Base-by-base conservation (phyloP, 257 asterid species). In the Rehmannia glutinosa region DNA sequence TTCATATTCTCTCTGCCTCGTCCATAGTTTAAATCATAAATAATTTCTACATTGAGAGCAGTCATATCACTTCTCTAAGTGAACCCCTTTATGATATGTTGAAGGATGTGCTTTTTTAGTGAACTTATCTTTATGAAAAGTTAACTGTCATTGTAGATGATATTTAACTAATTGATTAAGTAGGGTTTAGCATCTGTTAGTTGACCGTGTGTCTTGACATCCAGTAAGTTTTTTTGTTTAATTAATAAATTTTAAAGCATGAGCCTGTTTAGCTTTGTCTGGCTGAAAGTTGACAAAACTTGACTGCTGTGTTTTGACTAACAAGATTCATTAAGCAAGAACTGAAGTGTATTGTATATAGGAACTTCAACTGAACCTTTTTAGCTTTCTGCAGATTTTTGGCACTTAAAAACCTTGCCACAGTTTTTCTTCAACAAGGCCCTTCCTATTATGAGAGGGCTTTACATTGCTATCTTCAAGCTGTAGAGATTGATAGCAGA, bases 371-470 rank as follows among this genome's bases (percentile, higher is more conserved):
- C 62, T 57, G 51, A 56, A 66, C 55, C 16, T 35, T 28, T 69
- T 67, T 42, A 43, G 60, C 46, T 61, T 66, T 71, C 67, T 81
- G 89, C 96, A 93, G 99, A 81, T 93, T 86, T 82, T 80, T 93
- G 84, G 95, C 87, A 61, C 85, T 93, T 71, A 93, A 90, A 77
- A 93, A 93, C 83, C 97, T 93, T 69, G 99, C 97, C 6, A 73
- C 80, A 45, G 96, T 88, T 79, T 88, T 80, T 73, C 87, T 93
- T 72, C 87, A 81, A 74, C 88, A 79, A 82, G 92, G 96, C 81
- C 77, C 92, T 63, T 63, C 87, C 50, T 77, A 53, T 74, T 68
- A 88, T 71, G 93, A 93, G 74, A 88, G 70, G 76, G 99, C 99
- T 60, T 76, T 93, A 76, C 89, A 67, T 35, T 93, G 99, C 81